Evolutionary conservation across 73 alveolate species (phyloP).

Genomic region (Urostyla sp.): DNA sequence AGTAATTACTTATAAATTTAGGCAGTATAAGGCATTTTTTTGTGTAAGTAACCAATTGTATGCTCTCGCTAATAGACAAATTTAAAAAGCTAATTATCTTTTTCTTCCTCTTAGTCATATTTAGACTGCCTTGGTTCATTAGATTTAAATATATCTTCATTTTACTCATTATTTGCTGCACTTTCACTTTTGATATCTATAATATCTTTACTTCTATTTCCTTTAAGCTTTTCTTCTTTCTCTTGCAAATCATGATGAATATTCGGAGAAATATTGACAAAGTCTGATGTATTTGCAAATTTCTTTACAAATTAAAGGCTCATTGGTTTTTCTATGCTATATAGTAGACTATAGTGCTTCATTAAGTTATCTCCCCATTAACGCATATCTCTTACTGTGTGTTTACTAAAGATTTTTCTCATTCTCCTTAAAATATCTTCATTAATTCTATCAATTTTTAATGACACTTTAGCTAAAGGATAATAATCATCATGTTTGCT

Average conservation of each 20-base stretch:
- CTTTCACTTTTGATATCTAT: not conserved
- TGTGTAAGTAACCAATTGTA: constrained; percentile 64
- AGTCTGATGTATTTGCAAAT: constrained; percentile 67
- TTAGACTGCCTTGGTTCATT: not conserved
- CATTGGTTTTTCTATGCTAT: constrained; percentile 74
- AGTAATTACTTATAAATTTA: constrained; percentile 50
- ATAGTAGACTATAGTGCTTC: constrained; percentile 49
- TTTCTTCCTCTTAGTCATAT: constrained; percentile 37
- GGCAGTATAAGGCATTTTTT: constrained; percentile 66
- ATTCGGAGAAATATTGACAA: constrained; percentile 33
- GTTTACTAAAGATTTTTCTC: constrained; percentile 67
- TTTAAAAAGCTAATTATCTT: constrained; percentile 29
- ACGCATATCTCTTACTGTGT: constrained; percentile 33
- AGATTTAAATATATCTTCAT: constrained; percentile 20
- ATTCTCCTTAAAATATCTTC: constrained; percentile 61
- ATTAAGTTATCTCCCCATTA: constrained; percentile 66
- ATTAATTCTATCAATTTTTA: constrained; percentile 60
- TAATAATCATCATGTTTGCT: not conserved
- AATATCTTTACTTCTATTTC: constrained; percentile 1
- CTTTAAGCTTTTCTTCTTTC: constrained; percentile 24
- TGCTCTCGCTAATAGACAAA: constrained; percentile 60
- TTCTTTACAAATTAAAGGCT: constrained; percentile 65
- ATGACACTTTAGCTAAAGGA: not conserved
- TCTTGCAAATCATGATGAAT: constrained; percentile 13
- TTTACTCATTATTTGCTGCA: not conserved